Base-by-base conservation (phyloP, 805 yeast species). In the Dipodascopsis tothii region DNA sequence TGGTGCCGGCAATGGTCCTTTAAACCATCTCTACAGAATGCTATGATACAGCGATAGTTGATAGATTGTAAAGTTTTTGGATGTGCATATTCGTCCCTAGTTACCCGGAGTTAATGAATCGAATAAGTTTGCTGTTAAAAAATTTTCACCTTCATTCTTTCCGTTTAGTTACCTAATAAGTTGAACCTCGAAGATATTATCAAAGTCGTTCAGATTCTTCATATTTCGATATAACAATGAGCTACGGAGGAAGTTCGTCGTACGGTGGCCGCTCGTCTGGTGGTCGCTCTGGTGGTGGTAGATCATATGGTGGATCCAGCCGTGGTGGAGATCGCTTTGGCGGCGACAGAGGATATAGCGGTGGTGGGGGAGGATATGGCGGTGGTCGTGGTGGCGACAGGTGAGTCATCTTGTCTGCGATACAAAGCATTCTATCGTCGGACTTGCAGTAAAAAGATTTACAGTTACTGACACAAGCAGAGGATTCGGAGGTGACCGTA, bases 1-100 rank as follows among this genome's bases (percentile, higher is more conserved):
- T 25, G 62, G 70, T 41, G 56, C 65, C 39, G 80, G 81, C 2
- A 70, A 77, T 56, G 94, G 94, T 0, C 94, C 95, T 1, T 65
- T 86, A 42, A 82, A 85, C 60, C 95, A 86, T 27, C 38, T 49
- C 4, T 37, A 47, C 37, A 36, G 14, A 21, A 35, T 39, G 30
- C 30, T 9, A 9, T 9, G 30, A 25, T 25, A 25, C 11, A 25
- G 30, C 30, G 30, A 14, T 25, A 14, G 9, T 25, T 9, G 14
- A 25, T 25, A 25, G 9, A 25, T 9, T 25, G 11, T 25, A 25
- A n/a, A n/a, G n/a, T n/a, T n/a, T n/a, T n/a, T n/a, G n/a, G n/a
- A n/a, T n/a, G n/a, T n/a, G n/a, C n/a, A n/a, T n/a, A n/a, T n/a
- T n/a, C n/a, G n/a, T n/a, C n/a, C n/a, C n/a, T n/a, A n/a, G n/a